Percentiles rank a stretch among this genome's conserved stretches.
phyloP scores from a whole-genome alignment of 352 stramenopile species.

The Phytophthora chlamydospora region DNA sequence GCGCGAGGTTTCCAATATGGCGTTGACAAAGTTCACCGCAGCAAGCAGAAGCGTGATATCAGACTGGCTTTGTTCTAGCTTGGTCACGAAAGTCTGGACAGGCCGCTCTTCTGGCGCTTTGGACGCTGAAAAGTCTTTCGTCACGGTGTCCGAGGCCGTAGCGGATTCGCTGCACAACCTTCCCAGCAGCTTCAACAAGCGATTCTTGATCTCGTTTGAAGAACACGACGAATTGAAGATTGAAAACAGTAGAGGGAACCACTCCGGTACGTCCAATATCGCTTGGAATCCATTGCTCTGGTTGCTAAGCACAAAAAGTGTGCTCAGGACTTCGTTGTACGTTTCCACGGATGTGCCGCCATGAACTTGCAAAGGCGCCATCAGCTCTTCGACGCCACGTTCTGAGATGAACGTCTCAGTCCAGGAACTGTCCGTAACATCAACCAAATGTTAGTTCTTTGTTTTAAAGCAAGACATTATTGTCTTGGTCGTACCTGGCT shows the following conservation, averaged over 20 bases:
- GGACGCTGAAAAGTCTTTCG: slow-evolving; percentile 33
- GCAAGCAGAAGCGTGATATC: slow-evolving; percentile 40
- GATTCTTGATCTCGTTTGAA: slow-evolving; percentile 29
- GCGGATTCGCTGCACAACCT: slow-evolving; percentile 43
- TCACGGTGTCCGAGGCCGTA: slow-evolving; percentile 30
- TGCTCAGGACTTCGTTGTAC: slow-evolving; percentile 49
- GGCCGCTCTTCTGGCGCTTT: slow-evolving; percentile 15
- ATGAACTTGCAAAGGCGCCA: slow-evolving; percentile 39
- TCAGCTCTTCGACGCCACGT: slow-evolving; percentile 47
- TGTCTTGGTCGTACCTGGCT: slow-evolving; percentile 34
- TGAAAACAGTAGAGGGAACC: slow-evolving; percentile 36
- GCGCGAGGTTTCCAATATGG: slow-evolving; percentile 41
- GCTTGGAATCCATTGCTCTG: slow-evolving; percentile 34
- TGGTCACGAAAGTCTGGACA: slow-evolving; percentile 36
- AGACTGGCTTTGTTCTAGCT: slow-evolving; percentile 30
- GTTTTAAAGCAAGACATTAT: background rate
- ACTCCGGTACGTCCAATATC: slow-evolving; percentile 39
- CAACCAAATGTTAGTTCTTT: slow-evolving; percentile 2
- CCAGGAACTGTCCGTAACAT: slow-evolving; percentile 45
- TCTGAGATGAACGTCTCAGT: slow-evolving; percentile 56
- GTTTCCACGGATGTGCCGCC: slow-evolving; percentile 30
- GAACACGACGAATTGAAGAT: slow-evolving; percentile 31
- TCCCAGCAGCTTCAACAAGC: slow-evolving; percentile 29
- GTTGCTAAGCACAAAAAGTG: slow-evolving; percentile 57
- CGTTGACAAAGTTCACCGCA: slow-evolving; percentile 57